phyloP scores from a whole-genome alignment of 1,139 yeast genomes.

The Debaryomycetaceae sp. region DNA sequence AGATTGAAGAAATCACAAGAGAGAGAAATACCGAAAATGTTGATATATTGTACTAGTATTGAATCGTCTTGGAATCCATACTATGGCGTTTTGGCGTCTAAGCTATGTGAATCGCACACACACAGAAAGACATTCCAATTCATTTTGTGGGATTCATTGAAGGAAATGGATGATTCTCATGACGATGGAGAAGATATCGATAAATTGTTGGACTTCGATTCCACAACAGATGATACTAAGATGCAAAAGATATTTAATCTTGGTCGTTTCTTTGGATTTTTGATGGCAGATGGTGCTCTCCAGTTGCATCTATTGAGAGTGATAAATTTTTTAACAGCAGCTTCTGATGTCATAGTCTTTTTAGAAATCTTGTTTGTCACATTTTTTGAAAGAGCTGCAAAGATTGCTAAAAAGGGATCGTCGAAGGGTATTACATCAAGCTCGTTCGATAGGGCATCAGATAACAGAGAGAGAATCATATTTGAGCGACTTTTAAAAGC shows the following conservation, averaged over 20 bases:
- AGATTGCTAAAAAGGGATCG: constrained; percentile 53
- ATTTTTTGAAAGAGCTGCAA: constrained; percentile 62
- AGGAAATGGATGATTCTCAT: constrained; percentile 54
- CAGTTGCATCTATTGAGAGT: constrained; percentile 71
- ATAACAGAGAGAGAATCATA: constrained; percentile 43
- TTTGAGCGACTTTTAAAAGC: constrained; percentile 56
- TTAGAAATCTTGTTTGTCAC: constrained; percentile 71
- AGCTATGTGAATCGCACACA: constrained; percentile 66
- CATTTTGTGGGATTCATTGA: constrained; percentile 83
- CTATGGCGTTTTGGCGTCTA: constrained; percentile 76
- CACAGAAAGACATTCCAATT: constrained; percentile 85
- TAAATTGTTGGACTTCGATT: constrained; percentile 31
- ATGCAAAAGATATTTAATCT: constrained; percentile 62
- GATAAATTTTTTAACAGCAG: constrained; percentile 71
- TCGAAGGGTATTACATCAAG: constrained; percentile 26
- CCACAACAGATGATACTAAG: constrained; percentile 41
- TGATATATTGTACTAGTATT: constrained; percentile 79
- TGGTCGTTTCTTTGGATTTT: constrained; percentile 75
- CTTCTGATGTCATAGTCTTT: constrained; percentile 62
- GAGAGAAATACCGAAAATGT: constrained; percentile 80
- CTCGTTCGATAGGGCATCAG: constrained; percentile 30
- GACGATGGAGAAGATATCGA: constrained; percentile 22
- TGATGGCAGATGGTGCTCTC: constrained; percentile 70
- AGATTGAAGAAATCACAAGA: constrained; percentile 79
- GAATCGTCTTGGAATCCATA: constrained; percentile 90